Conservation (phyloP, 768 basidiomycete species). For the Suillus americanus region DNA sequence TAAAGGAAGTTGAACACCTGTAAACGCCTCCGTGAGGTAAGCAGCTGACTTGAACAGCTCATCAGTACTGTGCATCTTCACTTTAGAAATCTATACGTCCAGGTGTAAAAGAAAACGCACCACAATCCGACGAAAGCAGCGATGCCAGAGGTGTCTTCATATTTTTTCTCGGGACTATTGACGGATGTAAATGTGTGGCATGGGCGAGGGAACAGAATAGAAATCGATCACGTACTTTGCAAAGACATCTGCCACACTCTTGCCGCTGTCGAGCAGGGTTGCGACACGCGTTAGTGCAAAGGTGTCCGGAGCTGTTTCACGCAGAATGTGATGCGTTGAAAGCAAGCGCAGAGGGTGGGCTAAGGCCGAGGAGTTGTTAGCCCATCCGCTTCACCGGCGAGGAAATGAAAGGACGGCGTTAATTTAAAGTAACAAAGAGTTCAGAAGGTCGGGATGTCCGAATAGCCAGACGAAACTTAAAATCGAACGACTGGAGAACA, state of each 20-base stretch:
- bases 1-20: constrained; percentile 24
- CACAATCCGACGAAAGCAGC: constrained; percentile 53
- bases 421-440: not conserved
- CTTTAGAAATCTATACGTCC: not conserved
- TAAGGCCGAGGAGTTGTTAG: not conserved
- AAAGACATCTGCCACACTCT: constrained; percentile 47
- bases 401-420: not conserved
- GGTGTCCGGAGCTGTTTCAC: constrained; percentile 67
- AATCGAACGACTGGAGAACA: not conserved
- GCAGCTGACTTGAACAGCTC: constrained; percentile 77
- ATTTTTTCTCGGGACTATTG: constrained; percentile 40
- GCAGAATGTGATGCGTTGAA: constrained; percentile 75
- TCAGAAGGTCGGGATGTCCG: not conserved
- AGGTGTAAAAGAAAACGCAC: constrained; percentile 37
- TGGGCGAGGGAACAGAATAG: not conserved
- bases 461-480: not conserved
- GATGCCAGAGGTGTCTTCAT: constrained; percentile 61
- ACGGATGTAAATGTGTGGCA: not conserved
- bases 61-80: constrained; percentile 50
- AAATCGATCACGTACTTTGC: constrained; percentile 38
- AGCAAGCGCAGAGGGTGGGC: constrained; percentile 24
- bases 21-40: constrained; percentile 70
- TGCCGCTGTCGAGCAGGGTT: constrained; percentile 68
- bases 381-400: not conserved
- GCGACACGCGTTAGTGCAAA: constrained; percentile 74